phyloP scores from a whole-genome alignment of 192 early-diverging fungal species.

The Funneliformis mosseae region DNA sequence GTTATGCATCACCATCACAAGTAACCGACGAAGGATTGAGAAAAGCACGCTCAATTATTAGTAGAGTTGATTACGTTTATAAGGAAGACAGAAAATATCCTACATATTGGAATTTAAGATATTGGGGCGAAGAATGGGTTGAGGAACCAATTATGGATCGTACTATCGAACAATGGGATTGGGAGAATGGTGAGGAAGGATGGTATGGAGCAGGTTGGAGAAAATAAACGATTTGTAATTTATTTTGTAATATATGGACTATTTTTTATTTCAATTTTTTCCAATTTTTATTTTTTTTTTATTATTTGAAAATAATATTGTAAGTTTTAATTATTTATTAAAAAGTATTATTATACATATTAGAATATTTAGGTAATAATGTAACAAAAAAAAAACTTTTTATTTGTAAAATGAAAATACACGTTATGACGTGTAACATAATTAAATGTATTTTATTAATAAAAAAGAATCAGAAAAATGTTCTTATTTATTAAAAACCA shows the following conservation, averaged over 20 bases:
- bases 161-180: background rate
- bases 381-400: too few relatives aligned
- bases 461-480: too few relatives aligned
- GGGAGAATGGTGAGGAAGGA: background rate
- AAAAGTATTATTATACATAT: too few relatives aligned
- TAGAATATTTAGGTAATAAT: too few relatives aligned
- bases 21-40: background rate
- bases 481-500: too few relatives aligned
- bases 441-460: too few relatives aligned
- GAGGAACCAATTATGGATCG: background rate
- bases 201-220: background rate
- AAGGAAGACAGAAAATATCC: slow-evolving; percentile 2
- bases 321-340: too few relatives aligned
- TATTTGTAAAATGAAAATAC: too few relatives aligned
- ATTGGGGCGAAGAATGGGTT: slow-evolving; percentile 7
- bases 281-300: too few relatives aligned
- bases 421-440: too few relatives aligned
- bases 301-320: too few relatives aligned
- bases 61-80: background rate
- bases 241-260: background rate
- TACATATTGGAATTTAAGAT: slow-evolving; percentile 7
- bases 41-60: background rate
- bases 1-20: slow-evolving; percentile 3
- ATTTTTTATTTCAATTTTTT: too few relatives aligned
- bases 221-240: background rate